Conservation (phyloP, 257 asterid genomes). For the Thymus mandschuricus region DNA sequence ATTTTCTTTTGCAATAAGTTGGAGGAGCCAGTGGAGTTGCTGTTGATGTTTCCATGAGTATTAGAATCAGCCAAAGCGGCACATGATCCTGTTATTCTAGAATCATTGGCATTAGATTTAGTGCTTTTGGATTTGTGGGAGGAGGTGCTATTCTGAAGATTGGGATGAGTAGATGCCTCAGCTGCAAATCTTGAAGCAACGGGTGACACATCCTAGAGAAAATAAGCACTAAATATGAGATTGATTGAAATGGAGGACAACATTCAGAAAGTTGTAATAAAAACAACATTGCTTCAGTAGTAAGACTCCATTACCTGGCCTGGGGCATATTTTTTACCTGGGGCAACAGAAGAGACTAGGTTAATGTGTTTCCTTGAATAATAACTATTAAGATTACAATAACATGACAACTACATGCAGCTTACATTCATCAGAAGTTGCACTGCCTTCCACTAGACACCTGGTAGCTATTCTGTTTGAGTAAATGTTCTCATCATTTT, state of each 20-base stretch:
- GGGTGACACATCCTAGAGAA: slow-evolving; percentile 53
- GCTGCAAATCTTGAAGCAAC: not conserved
- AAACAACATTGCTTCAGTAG: slow-evolving; percentile 25
- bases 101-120: slow-evolving; percentile 36
- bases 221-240: slow-evolving; percentile 21
- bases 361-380: slow-evolving; percentile 36
- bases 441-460: slow-evolving; percentile 60
- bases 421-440: slow-evolving; percentile 81
- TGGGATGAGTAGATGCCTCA: slow-evolving; percentile 44
- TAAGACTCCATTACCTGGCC: slow-evolving; percentile 53
- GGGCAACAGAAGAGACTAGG: slow-evolving; percentile 52
- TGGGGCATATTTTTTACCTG: slow-evolving; percentile 39
- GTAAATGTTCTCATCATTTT: slow-evolving; percentile 44
- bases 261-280: slow-evolving; percentile 29
- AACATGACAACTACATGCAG: slow-evolving; percentile 21
- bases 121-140: slow-evolving; percentile 56
- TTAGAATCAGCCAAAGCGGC: slow-evolving; percentile 42
- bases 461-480: slow-evolving; percentile 40
- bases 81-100: slow-evolving; percentile 44
- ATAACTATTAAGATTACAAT: slow-evolving; percentile 27
- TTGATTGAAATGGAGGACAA: slow-evolving; percentile 16
- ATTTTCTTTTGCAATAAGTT: slow-evolving; percentile 37
- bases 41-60: slow-evolving; percentile 41
- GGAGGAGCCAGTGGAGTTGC: slow-evolving; percentile 40
- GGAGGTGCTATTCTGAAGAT: slow-evolving; percentile 53